Conservation (phyloP, 2,329 filamentous ascomycete species). For the Hawksworthiomyces lignivorus region DNA sequence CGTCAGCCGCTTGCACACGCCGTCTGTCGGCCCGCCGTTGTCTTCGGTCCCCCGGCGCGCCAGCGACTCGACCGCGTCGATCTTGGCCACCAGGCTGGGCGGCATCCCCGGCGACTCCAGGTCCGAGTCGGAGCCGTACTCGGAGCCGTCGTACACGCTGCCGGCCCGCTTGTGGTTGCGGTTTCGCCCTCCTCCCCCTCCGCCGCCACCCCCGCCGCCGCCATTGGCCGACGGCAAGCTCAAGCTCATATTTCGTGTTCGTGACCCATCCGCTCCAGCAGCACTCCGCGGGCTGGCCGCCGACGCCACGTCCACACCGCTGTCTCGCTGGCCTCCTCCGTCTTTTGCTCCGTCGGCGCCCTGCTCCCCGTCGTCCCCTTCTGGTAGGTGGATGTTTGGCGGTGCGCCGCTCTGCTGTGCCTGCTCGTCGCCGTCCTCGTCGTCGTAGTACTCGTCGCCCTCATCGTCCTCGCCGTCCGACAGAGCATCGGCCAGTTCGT, state of each 20-base stretch:
- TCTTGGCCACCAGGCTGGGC: conserved; percentile 57
- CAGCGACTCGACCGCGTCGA: conserved; percentile 65
- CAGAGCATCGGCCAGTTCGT: conserved; percentile 70
- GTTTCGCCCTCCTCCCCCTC: conserved; percentile 15
- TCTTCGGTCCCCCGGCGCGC: conserved; percentile 59
- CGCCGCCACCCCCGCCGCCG: conserved; percentile 20
- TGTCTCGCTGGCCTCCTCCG: conserved; percentile 26
- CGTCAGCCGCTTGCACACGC: conserved; percentile 60
- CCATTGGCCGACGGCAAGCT: conserved; percentile 35
- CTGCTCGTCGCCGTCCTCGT: conserved; percentile 22
- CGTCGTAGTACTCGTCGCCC: conserved; percentile 37
- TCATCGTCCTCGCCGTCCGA: conserved; percentile 55
- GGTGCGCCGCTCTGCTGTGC: neutral
- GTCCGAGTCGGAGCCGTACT: conserved; percentile 67
- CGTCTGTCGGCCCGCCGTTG: conserved; percentile 56
- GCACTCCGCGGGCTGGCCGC: conserved; percentile 6
- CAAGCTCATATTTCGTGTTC: conserved; percentile 30
- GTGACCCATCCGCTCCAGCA: conserved; percentile 3
- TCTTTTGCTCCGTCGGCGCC: conserved; percentile 12
- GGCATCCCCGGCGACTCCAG: conserved; percentile 62
- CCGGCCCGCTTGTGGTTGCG: conserved; percentile 40
- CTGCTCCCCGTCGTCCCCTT: conserved; percentile 18
- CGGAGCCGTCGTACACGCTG: conserved; percentile 63
- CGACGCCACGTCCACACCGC: conserved; percentile 31
- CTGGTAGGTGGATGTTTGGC: conserved; percentile 30